These are phyloP conservation scores for Leccinum fibrillosum DNA, from an alignment of 768 basidiomycete genomes.

Conservation along the genomic window DNA sequence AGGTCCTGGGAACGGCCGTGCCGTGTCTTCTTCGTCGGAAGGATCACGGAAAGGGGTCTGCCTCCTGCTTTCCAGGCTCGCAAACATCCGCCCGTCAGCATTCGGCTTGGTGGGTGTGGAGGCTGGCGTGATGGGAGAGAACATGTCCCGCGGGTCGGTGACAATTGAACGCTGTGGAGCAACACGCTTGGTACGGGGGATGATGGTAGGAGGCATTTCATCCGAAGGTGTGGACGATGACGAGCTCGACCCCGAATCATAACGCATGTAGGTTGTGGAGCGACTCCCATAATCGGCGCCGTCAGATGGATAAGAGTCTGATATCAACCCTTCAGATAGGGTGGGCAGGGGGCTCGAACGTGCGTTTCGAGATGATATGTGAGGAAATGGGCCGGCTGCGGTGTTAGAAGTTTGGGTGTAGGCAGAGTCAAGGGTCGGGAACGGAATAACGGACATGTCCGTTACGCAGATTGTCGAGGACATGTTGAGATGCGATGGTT, in stretches of 20 bases:
- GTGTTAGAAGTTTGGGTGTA: constrained; percentile 44
- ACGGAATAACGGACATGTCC: constrained; percentile 26
- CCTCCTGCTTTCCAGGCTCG: constrained; percentile 14
- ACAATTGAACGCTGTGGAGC: constrained; percentile 26
- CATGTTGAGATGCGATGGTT: constrained; percentile 10
- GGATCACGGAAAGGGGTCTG: constrained; percentile 21
- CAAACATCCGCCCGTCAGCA: constrained; percentile 4
- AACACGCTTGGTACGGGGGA: constrained; percentile 37
- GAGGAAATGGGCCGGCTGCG: constrained; percentile 59
- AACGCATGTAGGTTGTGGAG: constrained; percentile 9
- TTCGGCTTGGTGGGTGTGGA: constrained; percentile 33
- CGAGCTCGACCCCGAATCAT: constrained; percentile 32
- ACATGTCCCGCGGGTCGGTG: constrained; percentile 20
- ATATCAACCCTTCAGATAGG: constrained; percentile 14
- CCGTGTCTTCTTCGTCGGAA: constrained; percentile 31
- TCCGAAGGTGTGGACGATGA: constrained; percentile 38
- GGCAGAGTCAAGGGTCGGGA: constrained; percentile 21
- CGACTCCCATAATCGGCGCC: constrained; percentile 2
- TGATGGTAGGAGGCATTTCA: constrained; percentile 32
- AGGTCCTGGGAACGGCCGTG: constrained; percentile 20
- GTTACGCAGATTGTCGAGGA: constrained; percentile 23
- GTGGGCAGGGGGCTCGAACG: constrained; percentile 7
- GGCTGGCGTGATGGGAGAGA: constrained; percentile 42
- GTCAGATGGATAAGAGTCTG: constrained; percentile 9
- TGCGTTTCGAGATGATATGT: constrained; percentile 52